Evolutionary conservation across 2,329 filamentous ascomycete species (phyloP), one percentile per base, ranked within the genome.

Genomic region (Monosporascus sp.): DNA sequence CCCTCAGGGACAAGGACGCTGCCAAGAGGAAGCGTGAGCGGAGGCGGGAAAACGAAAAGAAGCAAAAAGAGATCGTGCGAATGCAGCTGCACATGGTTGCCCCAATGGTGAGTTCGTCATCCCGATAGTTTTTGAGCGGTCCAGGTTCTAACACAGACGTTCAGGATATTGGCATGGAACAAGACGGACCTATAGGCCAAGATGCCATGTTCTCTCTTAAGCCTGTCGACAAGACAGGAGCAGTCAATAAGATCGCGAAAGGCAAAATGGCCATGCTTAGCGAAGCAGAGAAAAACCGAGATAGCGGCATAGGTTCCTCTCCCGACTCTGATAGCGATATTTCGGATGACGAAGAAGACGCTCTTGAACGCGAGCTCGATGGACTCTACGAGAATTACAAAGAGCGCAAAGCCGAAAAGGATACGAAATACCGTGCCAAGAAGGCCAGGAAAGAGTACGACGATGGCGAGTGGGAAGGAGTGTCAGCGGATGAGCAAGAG

Each of bases 1-100:
- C 80, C 3, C 77, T 97, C 64, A 89, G 88, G 60, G 91, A 97
- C 25, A 87, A 85, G 63, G 89, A 94, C 58, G 83, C 74, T 44
- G 70, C 86, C 22, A 85, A 85, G 62, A 93, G 85, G 71, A 95
- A 91, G 74, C 87, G 90, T 62, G 89, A 96, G 64, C 84, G 87
- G 60, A 82, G 92, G 59, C 89, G 81, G 63, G 91, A 96, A 55
- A 99, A 99, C 60, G 94, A 99, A 70, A 85, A 85, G 70, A 97
- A 96, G 72, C 89, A 94, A 62, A 94, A 89, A 62, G 94, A 97
- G 59, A 90, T 97, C 55, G 80, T 96, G n/a, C 85, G 94, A 37
- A 88, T 99, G 87, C 94, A 99, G 71, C 84, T 99, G 76, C 87
- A 97, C 73, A 99, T 99, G 94, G 87, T 87, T 2, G 89, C 91